These are phyloP conservation scores for Fremontodendron californicum DNA, from an alignment of 345 rosid species.

Conservation along the genomic window DNA sequence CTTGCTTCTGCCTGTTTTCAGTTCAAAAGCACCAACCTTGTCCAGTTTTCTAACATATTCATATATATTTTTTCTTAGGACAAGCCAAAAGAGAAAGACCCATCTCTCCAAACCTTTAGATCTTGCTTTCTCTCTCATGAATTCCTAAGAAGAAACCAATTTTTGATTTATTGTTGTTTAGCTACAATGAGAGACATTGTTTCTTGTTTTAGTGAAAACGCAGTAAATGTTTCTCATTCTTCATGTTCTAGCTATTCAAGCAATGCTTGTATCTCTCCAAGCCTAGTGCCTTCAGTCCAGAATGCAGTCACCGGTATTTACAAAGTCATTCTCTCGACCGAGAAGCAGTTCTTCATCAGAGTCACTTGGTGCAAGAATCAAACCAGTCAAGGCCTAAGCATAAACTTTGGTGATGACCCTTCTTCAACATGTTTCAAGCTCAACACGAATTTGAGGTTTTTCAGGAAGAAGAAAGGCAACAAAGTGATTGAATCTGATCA, in stretches of 20 bases:
- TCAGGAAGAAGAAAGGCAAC: constrained; percentile 76
- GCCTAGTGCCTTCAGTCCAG: constrained; percentile 51
- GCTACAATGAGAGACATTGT: constrained; percentile 71
- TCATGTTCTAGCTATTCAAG: constrained; percentile 51
- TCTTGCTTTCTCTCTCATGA: constrained; percentile 15
- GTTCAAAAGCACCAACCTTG: constrained; percentile 24
- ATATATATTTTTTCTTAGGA: constrained; percentile 18
- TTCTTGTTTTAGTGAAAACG: constrained; percentile 76
- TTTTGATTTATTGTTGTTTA: neutral
- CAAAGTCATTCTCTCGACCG: constrained; percentile 38
- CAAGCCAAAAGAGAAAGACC: constrained; percentile 22
- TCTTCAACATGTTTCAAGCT: constrained; percentile 55
- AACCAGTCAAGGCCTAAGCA: constrained; percentile 50
- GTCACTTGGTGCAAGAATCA: constrained; percentile 54
- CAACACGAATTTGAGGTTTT: constrained; percentile 54
- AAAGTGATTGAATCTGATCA: constrained; percentile 46
- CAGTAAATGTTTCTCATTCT: constrained; percentile 61
- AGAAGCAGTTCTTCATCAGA: constrained; percentile 33
- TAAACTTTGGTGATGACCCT: constrained; percentile 46
- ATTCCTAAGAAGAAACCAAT: constrained; percentile 4
- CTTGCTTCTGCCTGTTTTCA: constrained; percentile 12
- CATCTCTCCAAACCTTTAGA: constrained; percentile 19
- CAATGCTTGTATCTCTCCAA: constrained; percentile 59
- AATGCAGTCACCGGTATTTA: constrained; percentile 59
- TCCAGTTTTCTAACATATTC: constrained; percentile 21